Evolutionary conservation across 306 rosid species (phyloP).

Genomic region (Cucurbita pepo): DNA sequence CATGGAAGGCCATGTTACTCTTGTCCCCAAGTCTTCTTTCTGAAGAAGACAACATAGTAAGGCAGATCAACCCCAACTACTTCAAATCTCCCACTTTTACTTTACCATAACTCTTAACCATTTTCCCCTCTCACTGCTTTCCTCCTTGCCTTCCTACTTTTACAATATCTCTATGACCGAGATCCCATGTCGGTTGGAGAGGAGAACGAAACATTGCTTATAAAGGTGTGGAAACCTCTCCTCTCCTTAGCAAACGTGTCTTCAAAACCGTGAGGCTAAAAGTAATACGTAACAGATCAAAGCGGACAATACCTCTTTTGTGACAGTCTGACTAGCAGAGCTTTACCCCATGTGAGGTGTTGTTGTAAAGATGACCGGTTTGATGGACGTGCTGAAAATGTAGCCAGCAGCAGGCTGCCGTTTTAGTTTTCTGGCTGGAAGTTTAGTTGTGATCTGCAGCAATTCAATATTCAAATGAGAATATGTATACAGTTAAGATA

Average conservation of each 20-base stretch:
- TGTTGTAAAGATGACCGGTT: not conserved
- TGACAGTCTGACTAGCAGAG: not conserved
- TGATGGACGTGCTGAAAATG: not conserved
- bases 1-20: slow-evolving; percentile 97
- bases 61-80: slow-evolving; percentile 34
- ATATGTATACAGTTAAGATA: not conserved
- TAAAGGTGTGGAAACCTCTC: no score
- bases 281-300: no score
- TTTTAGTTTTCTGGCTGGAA: not conserved
- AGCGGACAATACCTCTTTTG: no score
- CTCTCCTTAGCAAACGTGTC: no score
- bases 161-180: not conserved
- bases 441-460: not conserved
- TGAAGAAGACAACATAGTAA: slow-evolving; percentile 21
- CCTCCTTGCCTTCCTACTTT: not conserved
- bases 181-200: no score
- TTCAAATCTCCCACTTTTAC: slow-evolving; percentile 14
- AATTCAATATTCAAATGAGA: not conserved
- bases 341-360: not conserved
- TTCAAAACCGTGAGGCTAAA: no score
- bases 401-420: not conserved
- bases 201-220: no score
- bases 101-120: not conserved
- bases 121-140: not conserved
- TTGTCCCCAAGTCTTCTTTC: slow-evolving; percentile 36